A percentile compares a stretch with the other conserved stretches of the same genome.
Evolutionary conservation across 2,329 filamentous ascomycete genomes (phyloP).

Genomic region (Colletotrichum liaoningense): DNA sequence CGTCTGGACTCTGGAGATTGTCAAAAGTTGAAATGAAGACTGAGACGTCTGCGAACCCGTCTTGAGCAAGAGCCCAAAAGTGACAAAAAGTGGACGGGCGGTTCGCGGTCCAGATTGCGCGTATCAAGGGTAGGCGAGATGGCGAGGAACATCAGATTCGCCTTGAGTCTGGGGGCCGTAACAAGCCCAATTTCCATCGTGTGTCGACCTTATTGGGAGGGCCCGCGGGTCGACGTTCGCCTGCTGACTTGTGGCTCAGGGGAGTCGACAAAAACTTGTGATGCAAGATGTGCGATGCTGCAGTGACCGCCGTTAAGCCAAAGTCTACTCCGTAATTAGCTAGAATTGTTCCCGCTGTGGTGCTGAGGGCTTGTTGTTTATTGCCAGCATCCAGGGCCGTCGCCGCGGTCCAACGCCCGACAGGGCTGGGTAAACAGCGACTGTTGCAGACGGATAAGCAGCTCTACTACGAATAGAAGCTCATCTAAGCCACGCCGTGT

Average conservation of each 20-base stretch:
- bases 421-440: neutral
- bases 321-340: neutral
- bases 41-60: neutral
- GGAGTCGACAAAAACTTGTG: constrained; percentile 2
- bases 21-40: neutral
- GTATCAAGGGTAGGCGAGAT: constrained; percentile 21
- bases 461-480: neutral
- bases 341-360: neutral
- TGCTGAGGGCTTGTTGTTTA: neutral
- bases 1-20: neutral
- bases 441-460: neutral
- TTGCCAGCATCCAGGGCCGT: neutral
- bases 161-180: constrained; percentile 5
- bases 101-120: constrained; percentile 15
- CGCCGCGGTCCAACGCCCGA: neutral
- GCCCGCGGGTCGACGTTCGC: neutral
- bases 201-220: constrained; percentile 2
- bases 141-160: constrained; percentile 15
- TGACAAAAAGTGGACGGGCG: neutral
- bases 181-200: constrained; percentile 21
- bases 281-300: neutral
- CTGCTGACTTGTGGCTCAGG: neutral
- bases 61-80: neutral
- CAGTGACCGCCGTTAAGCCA: neutral
- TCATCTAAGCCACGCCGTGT: neutral